Percentiles rank a stretch among this genome's conserved stretches.
Conservation (phyloP, 2,329 filamentous ascomycete genomes). For the Botryotinia calthae region DNA sequence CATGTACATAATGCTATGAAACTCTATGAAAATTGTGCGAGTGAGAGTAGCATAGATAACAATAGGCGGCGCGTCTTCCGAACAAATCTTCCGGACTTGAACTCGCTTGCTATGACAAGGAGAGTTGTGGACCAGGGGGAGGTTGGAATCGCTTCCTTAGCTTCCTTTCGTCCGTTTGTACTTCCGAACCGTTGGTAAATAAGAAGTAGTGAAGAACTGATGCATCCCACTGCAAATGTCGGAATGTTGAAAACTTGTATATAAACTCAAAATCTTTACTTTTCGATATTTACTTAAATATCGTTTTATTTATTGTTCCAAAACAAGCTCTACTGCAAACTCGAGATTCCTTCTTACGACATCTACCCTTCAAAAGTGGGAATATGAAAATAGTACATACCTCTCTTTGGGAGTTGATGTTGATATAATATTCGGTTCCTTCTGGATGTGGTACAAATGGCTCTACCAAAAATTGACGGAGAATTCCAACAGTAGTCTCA, state of each 20-base stretch:
- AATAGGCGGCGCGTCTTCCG: conserved; percentile 19
- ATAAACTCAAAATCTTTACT: conserved; percentile 25
- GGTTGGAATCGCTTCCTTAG: conserved; percentile 32
- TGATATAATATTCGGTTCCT: conserved; percentile 99
- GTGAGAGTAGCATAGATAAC: conserved; percentile 8
- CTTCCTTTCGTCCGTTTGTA: conserved; percentile 37
- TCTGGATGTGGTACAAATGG: conserved; percentile 95
- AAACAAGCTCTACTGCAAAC: not conserved
- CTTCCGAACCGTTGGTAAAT: conserved; percentile 14
- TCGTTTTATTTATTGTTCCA: not conserved
- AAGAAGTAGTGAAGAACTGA: conserved; percentile 29
- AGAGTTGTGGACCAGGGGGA: conserved; percentile 22
- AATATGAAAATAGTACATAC: conserved; percentile 59
- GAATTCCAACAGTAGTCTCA: conserved; percentile 82
- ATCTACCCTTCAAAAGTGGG: not conserved
- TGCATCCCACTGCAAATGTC: conserved; percentile 28
- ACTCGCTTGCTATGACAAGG: conserved; percentile 24
- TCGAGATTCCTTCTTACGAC: not conserved
- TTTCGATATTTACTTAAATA: conserved; percentile 41
- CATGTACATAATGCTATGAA: conserved; percentile 20
- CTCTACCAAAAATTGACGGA: conserved; percentile 96
- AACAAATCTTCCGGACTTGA: conserved; percentile 29
- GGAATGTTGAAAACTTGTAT: conserved; percentile 12
- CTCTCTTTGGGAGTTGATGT: conserved; percentile 99
- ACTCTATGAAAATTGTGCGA: conserved; percentile 23